These are phyloP conservation scores for Fistulinella cinereoalba DNA, from an alignment of 1,284 basidiomycete species.

Conservation along the genomic window DNA sequence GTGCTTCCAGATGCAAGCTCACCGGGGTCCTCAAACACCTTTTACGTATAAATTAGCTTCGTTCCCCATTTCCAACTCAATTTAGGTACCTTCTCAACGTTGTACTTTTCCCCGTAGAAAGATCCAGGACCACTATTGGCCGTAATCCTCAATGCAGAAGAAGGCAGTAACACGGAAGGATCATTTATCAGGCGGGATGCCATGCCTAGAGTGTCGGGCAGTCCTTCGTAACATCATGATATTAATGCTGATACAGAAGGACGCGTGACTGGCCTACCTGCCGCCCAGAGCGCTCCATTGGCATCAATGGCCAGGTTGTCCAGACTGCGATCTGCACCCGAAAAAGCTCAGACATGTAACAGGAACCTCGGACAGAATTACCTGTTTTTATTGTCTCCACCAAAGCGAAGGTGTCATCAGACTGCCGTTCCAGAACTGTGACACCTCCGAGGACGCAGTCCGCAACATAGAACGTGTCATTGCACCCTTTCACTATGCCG, in stretches of 20 bases:
- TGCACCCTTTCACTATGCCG: conserved; percentile 52
- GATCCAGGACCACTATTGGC: conserved; percentile 47
- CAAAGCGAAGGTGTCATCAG: conserved; percentile 52
- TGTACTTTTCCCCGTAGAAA: conserved; percentile 65
- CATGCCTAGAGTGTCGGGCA: conserved; percentile 29
- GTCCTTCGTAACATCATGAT: conserved; percentile 18
- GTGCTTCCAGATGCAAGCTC: conserved; percentile 52
- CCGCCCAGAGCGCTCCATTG: conserved; percentile 55
- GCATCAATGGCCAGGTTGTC: conserved; percentile 60
- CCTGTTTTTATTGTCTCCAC: conserved; percentile 46
- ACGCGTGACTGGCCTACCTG: conserved; percentile 38
- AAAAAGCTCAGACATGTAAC: not conserved
- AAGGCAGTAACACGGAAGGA: conserved; percentile 40
- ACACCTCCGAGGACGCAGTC: conserved; percentile 42
- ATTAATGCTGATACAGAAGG: not conserved
- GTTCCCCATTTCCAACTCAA: not conserved
- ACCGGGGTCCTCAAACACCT: conserved; percentile 69
- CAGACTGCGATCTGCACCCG: conserved; percentile 40
- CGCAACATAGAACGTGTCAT: conserved; percentile 59
- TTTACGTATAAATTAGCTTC: conserved; percentile 7
- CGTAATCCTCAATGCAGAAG: conserved; percentile 51
- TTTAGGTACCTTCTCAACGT: conserved; percentile 51
- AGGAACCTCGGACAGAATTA: conserved; percentile 19
- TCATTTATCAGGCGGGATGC: conserved; percentile 39
- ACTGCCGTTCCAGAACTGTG: conserved; percentile 52